A percentile compares a stretch with the other conserved stretches of the same genome.
Evolutionary conservation across 768 basidiomycete species (phyloP).

Genomic region (Leucocoprinus leucothites): DNA sequence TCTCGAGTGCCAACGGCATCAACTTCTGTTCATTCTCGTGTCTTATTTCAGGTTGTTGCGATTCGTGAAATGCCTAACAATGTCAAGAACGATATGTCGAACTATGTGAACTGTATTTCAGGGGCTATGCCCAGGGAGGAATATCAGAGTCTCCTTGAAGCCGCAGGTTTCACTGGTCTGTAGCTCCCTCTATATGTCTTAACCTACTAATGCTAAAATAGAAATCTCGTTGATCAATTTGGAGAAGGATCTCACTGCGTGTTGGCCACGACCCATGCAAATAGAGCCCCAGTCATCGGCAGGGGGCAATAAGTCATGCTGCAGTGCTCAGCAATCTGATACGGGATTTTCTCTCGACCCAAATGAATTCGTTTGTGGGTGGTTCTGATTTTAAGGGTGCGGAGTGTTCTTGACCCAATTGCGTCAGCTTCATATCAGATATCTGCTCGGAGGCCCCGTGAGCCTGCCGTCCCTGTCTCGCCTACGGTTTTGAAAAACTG

Average conservation of each 20-base stretch:
- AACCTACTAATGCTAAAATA: constrained; percentile 15
- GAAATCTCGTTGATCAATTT: constrained; percentile 39
- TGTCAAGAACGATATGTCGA: constrained; percentile 36
- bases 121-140: constrained; percentile 40
- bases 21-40: no score
- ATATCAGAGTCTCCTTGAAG: constrained; percentile 33
- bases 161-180: constrained; percentile 42
- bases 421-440: constrained; percentile 44
- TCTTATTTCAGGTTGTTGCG: constrained; percentile 39
- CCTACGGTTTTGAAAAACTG: constrained; percentile 37
- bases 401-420: neutral
- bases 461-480: constrained; percentile 4
- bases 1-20: neutral
- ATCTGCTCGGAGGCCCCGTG: constrained; percentile 34
- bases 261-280: constrained; percentile 18
- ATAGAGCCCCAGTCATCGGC: constrained; percentile 5
- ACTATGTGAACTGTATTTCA: constrained; percentile 43
- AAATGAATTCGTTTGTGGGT: constrained; percentile 45
- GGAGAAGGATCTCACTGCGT: constrained; percentile 37
- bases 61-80: constrained; percentile 38
- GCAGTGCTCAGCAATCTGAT: neutral
- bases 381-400: no score
- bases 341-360: constrained; percentile 25
- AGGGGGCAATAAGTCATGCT: neutral
- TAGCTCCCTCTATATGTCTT: neutral